phyloP scores from a whole-genome alignment of 2,329 filamentous ascomycete species.

The Aspergillus arachidicola region DNA sequence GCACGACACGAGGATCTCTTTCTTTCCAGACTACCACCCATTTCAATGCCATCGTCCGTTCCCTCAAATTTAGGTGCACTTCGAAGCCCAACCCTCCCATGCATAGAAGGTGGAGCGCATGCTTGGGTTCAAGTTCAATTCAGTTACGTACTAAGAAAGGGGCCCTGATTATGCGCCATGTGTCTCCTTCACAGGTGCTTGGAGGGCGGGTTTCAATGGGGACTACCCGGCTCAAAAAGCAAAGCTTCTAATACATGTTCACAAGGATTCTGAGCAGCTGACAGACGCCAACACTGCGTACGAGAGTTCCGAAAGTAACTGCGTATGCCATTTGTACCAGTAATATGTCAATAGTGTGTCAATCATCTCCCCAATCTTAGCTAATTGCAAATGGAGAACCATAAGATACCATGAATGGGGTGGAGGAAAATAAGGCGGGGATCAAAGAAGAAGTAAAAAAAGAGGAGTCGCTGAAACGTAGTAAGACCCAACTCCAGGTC shows the following conservation, averaged over 20 bases:
- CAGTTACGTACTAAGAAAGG: too few relatives aligned
- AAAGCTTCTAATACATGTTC: not conserved
- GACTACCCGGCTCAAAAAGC: not conserved
- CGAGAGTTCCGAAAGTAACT: constrained; percentile 8
- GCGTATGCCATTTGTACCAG: constrained; percentile 17
- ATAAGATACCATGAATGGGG: constrained; percentile 9
- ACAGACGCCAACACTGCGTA: not conserved
- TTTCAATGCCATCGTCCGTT: not conserved
- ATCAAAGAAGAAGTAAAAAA: constrained; percentile 1
- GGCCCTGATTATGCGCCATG: not conserved
- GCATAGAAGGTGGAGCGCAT: not conserved
- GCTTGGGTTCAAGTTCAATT: not conserved
- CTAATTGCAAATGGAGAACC: constrained; percentile 7
- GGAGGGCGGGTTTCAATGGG: not conserved
- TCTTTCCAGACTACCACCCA: not conserved
- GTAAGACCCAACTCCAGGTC: constrained; percentile 20
- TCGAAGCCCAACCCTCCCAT: not conserved
- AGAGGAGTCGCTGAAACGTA: constrained; percentile 16
- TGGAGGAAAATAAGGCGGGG: not conserved
- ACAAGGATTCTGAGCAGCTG: not conserved
- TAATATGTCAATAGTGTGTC: constrained; percentile 7
- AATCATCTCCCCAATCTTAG: constrained; percentile 11
- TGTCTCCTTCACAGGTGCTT: not conserved
- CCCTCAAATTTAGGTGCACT: not conserved
- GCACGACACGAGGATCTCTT: not conserved